Conservation (phyloP, 345 rosid species). For the Arabidopsis thaliana region TAIR10.1 NC_003076.8:9519501-9520000, state of each 20-base stretch:
- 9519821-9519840: not conserved
- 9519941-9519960: conserved; percentile 84
- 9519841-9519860: not conserved
- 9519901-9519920: conserved; percentile 45
- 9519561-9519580: too few relatives aligned
- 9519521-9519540: too few relatives aligned
- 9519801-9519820: conserved; percentile 5
- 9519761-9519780: too few relatives aligned
- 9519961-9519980: conserved; percentile 54
- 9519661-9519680: conserved; percentile 16
- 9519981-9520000: conserved; percentile 50
- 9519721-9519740: not conserved
- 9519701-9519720: conserved; percentile 23
- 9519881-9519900: too few relatives aligned
- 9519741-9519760: not conserved
- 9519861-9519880: not conserved
- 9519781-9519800: conserved; percentile 16
- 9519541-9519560: too few relatives aligned
- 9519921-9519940: conserved; percentile 65
- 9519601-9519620: too few relatives aligned
- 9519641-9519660: not conserved
- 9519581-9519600: too few relatives aligned
- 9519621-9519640: too few relatives aligned
- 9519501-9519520: too few relatives aligned
- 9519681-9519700: not conserved